Evolutionary conservation across 2,329 filamentous ascomycete genomes (phyloP).

Genomic region (Cyclaneusma minus): DNA sequence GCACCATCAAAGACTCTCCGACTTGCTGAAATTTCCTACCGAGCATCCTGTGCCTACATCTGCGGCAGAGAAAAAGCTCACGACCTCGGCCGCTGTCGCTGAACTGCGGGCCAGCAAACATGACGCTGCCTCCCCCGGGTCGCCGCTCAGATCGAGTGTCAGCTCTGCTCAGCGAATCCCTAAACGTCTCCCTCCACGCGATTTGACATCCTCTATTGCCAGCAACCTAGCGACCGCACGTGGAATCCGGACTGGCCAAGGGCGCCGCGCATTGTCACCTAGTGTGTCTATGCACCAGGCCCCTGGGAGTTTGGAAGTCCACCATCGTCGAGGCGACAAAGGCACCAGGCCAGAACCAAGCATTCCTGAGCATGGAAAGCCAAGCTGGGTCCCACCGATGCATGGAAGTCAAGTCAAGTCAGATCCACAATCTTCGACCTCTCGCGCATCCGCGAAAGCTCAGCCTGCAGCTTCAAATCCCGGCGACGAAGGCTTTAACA

Average conservation of each 20-base stretch:
- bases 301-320: slow-evolving; percentile 50
- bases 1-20: slow-evolving; percentile 72
- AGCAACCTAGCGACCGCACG: slow-evolving; percentile 77
- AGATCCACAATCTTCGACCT: slow-evolving; percentile 11
- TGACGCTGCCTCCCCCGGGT: slow-evolving; percentile 13
- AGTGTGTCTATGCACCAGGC: slow-evolving; percentile 61
- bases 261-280: slow-evolving; percentile 53
- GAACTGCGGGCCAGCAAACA: slow-evolving; percentile 17
- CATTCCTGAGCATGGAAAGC: slow-evolving; percentile 37
- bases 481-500: slow-evolving; percentile 65
- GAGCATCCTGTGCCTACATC: slow-evolving; percentile 13
- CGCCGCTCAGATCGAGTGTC: slow-evolving; percentile 12
- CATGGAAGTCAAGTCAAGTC: slow-evolving; percentile 15
- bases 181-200: slow-evolving; percentile 37
- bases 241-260: slow-evolving; percentile 53
- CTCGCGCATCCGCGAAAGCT: slow-evolving; percentile 18
- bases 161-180: slow-evolving; percentile 11
- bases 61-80: slow-evolving; percentile 13
- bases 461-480: slow-evolving; percentile 7
- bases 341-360: slow-evolving; percentile 28
- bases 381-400: slow-evolving; percentile 34
- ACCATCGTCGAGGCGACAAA: slow-evolving; percentile 33
- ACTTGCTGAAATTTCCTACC: slow-evolving; percentile 56
- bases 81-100: slow-evolving; percentile 17
- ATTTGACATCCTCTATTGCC: slow-evolving; percentile 69